phyloP scores from a whole-genome alignment of 768 basidiomycete genomes.

The Leccinum obscurum region DNA sequence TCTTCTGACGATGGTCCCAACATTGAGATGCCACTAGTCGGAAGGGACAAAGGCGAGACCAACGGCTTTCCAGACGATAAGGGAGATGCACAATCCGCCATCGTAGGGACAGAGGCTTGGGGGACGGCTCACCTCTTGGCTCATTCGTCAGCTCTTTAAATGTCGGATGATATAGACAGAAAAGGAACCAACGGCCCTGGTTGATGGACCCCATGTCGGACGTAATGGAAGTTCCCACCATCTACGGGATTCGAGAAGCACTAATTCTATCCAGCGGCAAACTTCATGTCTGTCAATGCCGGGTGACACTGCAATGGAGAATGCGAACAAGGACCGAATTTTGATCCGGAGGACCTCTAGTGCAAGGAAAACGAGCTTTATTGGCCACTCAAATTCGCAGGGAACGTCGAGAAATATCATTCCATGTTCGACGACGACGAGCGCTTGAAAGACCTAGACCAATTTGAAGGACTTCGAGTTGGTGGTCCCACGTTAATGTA shows the following conservation, averaged over 20 bases:
- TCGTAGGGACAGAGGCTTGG: conserved; percentile 3
- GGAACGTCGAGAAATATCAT: neutral
- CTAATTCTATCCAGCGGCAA: neutral
- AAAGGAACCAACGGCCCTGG: conserved; percentile 9
- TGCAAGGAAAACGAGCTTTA: neutral
- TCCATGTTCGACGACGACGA: neutral
- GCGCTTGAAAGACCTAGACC: neutral
- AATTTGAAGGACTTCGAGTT: neutral
- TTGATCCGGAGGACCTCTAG: neutral
- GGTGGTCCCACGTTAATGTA: neutral
- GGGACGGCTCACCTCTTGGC: neutral
- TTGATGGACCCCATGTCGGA: conserved; percentile 16
- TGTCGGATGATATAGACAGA: conserved; percentile 6
- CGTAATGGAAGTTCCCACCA: conserved; percentile 10
- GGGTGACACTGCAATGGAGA: neutral
- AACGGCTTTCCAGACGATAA: conserved; percentile 5
- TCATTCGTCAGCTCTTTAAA: neutral
- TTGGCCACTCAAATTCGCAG: neutral
- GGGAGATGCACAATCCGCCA: conserved; percentile 10
- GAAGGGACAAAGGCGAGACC: conserved; percentile 12
- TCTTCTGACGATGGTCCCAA: neutral
- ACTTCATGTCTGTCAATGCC: neutral
- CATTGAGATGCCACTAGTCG: neutral
- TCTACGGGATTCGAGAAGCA: neutral
- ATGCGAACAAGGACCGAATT: neutral